Conservation (phyloP, 371 early-diverging fungal species). For the Apophysomyces sp. region DNA sequence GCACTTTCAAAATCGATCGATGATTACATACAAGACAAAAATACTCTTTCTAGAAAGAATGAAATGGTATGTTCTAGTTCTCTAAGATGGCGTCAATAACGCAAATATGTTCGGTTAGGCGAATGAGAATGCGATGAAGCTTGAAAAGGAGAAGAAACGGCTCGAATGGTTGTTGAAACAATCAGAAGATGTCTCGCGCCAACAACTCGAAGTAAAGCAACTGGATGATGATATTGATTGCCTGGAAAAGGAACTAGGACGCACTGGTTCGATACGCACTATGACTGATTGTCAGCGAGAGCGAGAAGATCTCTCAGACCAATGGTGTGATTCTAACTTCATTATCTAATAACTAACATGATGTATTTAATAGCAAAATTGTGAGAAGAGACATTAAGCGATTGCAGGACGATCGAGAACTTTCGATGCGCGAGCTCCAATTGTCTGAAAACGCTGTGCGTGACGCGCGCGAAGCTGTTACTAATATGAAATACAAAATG, state of each 20-base stretch:
- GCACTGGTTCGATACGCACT: conserved; percentile 64
- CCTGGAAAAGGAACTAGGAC: conserved; percentile 58
- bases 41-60: conserved; percentile 13
- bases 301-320: conserved; percentile 44
- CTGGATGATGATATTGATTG: conserved; percentile 41
- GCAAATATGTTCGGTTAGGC: neutral
- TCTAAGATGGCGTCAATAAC: neutral
- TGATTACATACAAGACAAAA: conserved; percentile 34
- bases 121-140: conserved; percentile 15
- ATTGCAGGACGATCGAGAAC: conserved; percentile 44
- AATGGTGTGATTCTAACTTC: conserved; percentile 39
- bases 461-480: conserved; percentile 40
- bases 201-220: conserved; percentile 34
- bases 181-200: conserved; percentile 40
- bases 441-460: conserved; percentile 48
- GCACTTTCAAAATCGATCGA: conserved; percentile 39
- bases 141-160: conserved; percentile 18
- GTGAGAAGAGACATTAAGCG: conserved; percentile 56
- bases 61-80: conserved; percentile 5
- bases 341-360: neutral
- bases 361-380: conserved; percentile 16
- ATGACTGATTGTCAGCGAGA: conserved; percentile 69
- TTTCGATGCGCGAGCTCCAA: conserved; percentile 42
- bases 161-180: conserved; percentile 19
- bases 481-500: conserved; percentile 24